Evolutionary conservation across 176 grass and related monocot genomes (phyloP), one percentile per base, ranked within the genome.

Genomic region (Guadua angustifolia): DNA sequence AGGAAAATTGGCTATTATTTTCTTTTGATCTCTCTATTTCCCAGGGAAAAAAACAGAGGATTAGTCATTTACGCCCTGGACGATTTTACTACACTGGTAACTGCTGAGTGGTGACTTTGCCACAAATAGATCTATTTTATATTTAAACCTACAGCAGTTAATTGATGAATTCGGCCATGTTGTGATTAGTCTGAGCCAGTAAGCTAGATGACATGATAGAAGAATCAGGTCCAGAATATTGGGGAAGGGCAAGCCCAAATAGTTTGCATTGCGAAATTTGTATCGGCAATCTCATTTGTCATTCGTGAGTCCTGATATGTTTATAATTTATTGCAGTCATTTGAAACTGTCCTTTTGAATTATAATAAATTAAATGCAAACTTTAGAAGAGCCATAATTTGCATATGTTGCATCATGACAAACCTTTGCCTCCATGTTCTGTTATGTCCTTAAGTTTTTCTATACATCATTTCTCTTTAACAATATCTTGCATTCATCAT

Each of bases 301-400:
- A 63, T 56, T 21, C 2, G 8, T 11, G 8, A 36, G 17, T 75
- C 32, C 72, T 33, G 18, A 75, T 57, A 69, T 1, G 4, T 29
- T 76, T 69, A n/a, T 59, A 58, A 12, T 59, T 79, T 50, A 11
- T 50, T 35, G 19, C 29, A 21, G 9, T 56, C 50, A 38, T 42
- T 73, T 62, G 24, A 22, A 67, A 62, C 11, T 52, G 1, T 50
- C 29, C 11, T 66, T 57, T 43, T 19, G 9, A 79, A 7, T 77
- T 43, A 45, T 69, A 13, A 40, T 62, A 35, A n/a, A 57, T 79
- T 71, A 39, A 75, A 52, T 46, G 5, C 16, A 85, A 49, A 49
- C 44, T 5, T 64, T 1, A 36, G 14, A 15, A 77, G 42, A 47
- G 12, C 40, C 25, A 12, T 83, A n/a, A n/a, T n/a, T n/a, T n/a